Evolutionary conservation across 2,329 filamentous ascomycete species (phyloP), one percentile per base, ranked within the genome.

Genomic region (Phoma herbarum): DNA sequence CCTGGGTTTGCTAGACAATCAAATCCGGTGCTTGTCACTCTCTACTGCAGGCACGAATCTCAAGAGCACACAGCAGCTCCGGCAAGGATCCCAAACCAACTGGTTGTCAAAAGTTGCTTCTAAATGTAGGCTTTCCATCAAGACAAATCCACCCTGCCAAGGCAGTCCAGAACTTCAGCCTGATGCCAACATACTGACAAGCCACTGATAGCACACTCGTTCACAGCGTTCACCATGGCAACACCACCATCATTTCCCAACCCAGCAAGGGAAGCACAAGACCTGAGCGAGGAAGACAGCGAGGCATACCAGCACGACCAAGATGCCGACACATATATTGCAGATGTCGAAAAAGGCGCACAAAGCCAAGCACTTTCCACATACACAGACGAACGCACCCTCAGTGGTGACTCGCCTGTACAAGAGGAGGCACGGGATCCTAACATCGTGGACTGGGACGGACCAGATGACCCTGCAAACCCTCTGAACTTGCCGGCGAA

Each of bases 401-500:
- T 75, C 4, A 65, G 60, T 16, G 59, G 29, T 18, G 58, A 59
- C 10, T 57, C 43, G 18, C 41, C 57, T n/a, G 44, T 29, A 42
- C 51, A 47, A 47, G 60, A 57, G 23, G 57, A 67, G 52, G 54
- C 57, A 45, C 44, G 14, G 20, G 68, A 75, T 59, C 63, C 72
- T 12, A 63, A 77, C 52, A 61, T 75, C 9, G 67, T 76, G 20
- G 71, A 72, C 43, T 76, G 74, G 75, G 70, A 74, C 42, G 72
- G 71, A 0, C 70, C 70, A 5, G 71, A 78, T 45, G 76, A 79
- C 48, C 76, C 77, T 11, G 62, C 65, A 16, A 79, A 79, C 47
- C 77, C 77, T 14, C 61, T 73, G 54, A 79, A 80, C 48, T 79
- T 77, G 78, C 42, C 71, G 4, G 42, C 48, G n/a, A 61, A 42